phyloP scores from a whole-genome alignment of 2,329 filamentous ascomycete species.

The Aspergillus brunneoviolaceus region DNA sequence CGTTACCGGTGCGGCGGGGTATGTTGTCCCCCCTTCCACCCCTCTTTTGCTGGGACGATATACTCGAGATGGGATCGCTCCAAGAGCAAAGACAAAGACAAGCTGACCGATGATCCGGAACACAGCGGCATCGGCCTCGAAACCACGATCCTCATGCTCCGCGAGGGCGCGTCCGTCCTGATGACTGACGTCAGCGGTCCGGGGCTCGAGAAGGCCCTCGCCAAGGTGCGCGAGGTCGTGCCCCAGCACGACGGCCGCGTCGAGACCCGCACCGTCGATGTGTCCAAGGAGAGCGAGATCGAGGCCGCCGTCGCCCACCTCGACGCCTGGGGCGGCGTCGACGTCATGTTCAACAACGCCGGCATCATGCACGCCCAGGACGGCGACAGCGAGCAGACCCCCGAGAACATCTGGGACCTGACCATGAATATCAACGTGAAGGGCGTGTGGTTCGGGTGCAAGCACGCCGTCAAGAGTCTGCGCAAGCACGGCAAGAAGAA shows the following conservation, averaged over 20 bases:
- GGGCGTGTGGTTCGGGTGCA: constrained; percentile 95
- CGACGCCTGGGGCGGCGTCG: constrained; percentile 82
- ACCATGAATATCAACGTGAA: constrained; percentile 96
- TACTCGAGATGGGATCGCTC: no score
- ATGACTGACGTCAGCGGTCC: constrained; percentile 81
- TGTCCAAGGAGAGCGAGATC: constrained; percentile 80
- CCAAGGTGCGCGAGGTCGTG: constrained; percentile 72
- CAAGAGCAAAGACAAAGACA: no score
- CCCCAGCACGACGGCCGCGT: constrained; percentile 42
- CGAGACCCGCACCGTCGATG: constrained; percentile 56
- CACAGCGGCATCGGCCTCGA: constrained; percentile 83
- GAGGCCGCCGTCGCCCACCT: constrained; percentile 70
- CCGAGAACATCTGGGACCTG: constrained; percentile 89
- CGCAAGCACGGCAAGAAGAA: constrained; percentile 75
- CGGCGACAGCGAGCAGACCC: constrained; percentile 76
- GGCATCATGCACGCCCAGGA: constrained; percentile 92
- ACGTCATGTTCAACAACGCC: constrained; percentile 96
- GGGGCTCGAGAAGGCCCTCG: constrained; percentile 72
- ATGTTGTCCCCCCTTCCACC: not conserved
- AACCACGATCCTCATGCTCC: constrained; percentile 83
- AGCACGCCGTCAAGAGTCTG: constrained; percentile 82
- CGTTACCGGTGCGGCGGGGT: constrained; percentile 24
- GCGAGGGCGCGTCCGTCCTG: constrained; percentile 81
- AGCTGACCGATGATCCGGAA: no score
- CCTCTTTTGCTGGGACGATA: not conserved